phyloP scores from a whole-genome alignment of 2,329 filamentous ascomycete genomes.

The Didymella keratinophila region DNA sequence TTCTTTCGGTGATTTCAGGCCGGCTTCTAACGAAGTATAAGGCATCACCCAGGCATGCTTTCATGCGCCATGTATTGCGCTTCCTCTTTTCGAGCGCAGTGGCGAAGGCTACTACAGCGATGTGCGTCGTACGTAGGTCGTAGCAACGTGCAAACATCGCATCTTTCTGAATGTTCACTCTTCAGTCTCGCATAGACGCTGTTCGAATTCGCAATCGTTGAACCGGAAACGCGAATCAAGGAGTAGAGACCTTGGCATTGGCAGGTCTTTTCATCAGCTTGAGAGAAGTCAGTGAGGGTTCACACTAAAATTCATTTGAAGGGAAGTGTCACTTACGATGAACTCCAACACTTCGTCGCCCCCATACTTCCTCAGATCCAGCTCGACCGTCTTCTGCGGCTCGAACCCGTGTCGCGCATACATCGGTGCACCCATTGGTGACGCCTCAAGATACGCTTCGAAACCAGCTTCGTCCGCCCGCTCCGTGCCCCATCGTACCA shows the following conservation, averaged over 20 bases:
- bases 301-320: neutral
- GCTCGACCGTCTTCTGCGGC: conserved; percentile 31
- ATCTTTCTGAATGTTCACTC: too few relatives aligned
- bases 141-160: too few relatives aligned
- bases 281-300: neutral
- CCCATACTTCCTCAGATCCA: conserved; percentile 44
- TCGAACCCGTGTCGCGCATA: conserved; percentile 46
- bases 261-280: conserved; percentile 30
- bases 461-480: conserved; percentile 44
- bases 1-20: too few relatives aligned
- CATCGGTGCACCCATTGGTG: conserved; percentile 43
- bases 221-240: neutral
- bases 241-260: conserved; percentile 14
- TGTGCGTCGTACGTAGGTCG: too few relatives aligned
- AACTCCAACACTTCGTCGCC: conserved; percentile 38
- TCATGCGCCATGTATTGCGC: too few relatives aligned
- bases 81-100: too few relatives aligned
- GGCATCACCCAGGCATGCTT: too few relatives aligned
- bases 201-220: too few relatives aligned
- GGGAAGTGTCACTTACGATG: conserved; percentile 33
- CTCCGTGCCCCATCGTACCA: conserved; percentile 44
- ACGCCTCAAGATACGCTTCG: conserved; percentile 46
- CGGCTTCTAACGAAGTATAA: too few relatives aligned
- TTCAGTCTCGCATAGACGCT: too few relatives aligned
- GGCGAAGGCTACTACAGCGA: too few relatives aligned